phyloP scores from a whole-genome alignment of 768 basidiomycete genomes.

The Pleurotus platypus region DNA sequence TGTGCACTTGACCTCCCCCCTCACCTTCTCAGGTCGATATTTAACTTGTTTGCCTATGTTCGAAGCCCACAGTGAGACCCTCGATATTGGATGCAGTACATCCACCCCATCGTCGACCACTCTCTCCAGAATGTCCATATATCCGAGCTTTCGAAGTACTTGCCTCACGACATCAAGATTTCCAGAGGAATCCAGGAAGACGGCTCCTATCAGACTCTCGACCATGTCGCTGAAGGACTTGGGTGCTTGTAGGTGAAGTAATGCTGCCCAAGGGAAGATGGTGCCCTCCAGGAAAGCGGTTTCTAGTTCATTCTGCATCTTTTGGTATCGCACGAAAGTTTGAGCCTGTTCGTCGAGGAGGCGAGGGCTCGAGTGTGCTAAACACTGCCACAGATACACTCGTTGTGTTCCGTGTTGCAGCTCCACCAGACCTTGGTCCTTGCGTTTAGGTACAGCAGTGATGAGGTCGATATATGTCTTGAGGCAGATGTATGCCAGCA shows the following conservation, averaged over 20 bases:
- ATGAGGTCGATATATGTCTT: constrained; percentile 36
- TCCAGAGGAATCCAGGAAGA: constrained; percentile 67
- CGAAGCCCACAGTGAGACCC: constrained; percentile 57
- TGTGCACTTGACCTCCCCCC: constrained; percentile 48
- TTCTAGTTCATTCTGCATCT: constrained; percentile 45
- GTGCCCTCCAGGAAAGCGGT: constrained; percentile 35
- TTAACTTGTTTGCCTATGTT: constrained; percentile 41
- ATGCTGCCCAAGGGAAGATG: constrained; percentile 70
- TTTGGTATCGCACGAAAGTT: constrained; percentile 50
- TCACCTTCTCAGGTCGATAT: constrained; percentile 39
- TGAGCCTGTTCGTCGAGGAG: constrained; percentile 62
- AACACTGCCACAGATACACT: constrained; percentile 62
- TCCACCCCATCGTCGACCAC: constrained; percentile 65
- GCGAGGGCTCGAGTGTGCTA: constrained; percentile 61
- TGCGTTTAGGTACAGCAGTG: constrained; percentile 47
- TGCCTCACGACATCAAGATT: constrained; percentile 43
- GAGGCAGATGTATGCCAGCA: constrained; percentile 69
- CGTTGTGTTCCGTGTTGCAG: constrained; percentile 38
- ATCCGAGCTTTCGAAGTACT: constrained; percentile 51
- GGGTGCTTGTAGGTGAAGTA: constrained; percentile 72
- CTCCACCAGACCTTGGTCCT: constrained; percentile 22
- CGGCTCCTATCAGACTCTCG: constrained; percentile 72
- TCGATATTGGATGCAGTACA: constrained; percentile 70
- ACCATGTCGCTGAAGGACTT: constrained; percentile 80
- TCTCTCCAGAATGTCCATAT: constrained; percentile 58